Evolutionary conservation across 371 early-diverging fungal genomes (phyloP), one percentile per base, ranked within the genome.

Genomic region (Encephalitozoon intestinalis): DNA sequence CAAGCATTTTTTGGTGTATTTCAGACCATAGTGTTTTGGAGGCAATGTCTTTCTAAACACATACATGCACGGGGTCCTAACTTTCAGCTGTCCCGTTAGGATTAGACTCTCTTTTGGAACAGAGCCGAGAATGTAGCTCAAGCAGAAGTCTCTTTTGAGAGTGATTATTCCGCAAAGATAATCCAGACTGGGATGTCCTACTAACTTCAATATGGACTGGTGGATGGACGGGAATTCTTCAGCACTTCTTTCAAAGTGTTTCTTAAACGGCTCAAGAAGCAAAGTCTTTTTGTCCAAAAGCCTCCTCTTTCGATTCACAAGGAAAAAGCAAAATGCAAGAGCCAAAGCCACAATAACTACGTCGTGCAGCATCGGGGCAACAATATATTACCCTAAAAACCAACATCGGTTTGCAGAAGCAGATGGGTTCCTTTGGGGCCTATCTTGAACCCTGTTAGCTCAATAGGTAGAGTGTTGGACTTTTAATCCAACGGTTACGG

Each of bases 61-160:
- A 73, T 66, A 73, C 39, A 73, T 40, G 31, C 53, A 52, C 3
- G 67, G 51, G 23, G 6, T 51, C 34, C 51, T 64, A 7, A 12
- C 1, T 5, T 66, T 65, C 54, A 73, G 40, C 23, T 51, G 39
- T 37, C 66, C 65, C 53, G 39, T 66, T 7, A 73, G 7, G 8
- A 50, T 58, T 11, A 58, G 5, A 34, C 28, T 58, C 15, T 58
- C 58, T 6, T 58, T 30, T 9, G 58, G 58, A 26, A 58, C 58
- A 15, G 58, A 3, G 11, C 34, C 58, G 7, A 58, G 34, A 34
- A 58, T 11, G n/a, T 58, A 58, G 6, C 34, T 31, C 21, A 15
- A 15, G 58, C 58, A 58, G 37, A 58, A 58, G 58, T 58, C 58
- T 34, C 58, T 58, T 15, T 28, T 58, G 12, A 58, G 28, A n/a